phyloP scores from a whole-genome alignment of 345 rosid genomes.

The Hevea brasiliensis region DNA sequence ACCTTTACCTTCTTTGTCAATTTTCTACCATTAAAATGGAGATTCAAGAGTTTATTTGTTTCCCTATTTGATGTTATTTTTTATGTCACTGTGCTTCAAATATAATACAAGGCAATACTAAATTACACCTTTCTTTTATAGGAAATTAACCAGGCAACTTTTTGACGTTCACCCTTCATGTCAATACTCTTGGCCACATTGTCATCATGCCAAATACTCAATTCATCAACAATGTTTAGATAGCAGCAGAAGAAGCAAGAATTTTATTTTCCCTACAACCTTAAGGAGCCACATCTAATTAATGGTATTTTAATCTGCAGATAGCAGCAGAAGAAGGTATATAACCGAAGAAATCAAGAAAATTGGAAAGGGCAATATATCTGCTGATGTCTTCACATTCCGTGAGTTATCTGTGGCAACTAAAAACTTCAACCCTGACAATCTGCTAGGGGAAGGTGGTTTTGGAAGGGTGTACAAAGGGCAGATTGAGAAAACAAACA shows the following conservation, averaged over 20 bases:
- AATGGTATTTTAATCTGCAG: constrained; percentile 33
- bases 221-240: too few relatives aligned
- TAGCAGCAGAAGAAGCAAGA: neutral
- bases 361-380: constrained; percentile 66
- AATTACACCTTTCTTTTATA: neutral
- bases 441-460: constrained; percentile 90
- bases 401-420: constrained; percentile 67
- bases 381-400: constrained; percentile 58
- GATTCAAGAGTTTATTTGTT: neutral
- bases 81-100: neutral
- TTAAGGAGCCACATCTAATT: neutral
- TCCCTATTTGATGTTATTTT: neutral
- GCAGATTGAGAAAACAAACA: constrained; percentile 39
- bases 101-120: neutral
- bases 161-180: neutral
- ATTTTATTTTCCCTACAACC: neutral
- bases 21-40: neutral
- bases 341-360: constrained; percentile 60
- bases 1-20: neutral
- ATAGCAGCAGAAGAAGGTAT: constrained; percentile 68
- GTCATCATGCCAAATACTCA: too few relatives aligned
- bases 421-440: constrained; percentile 57
- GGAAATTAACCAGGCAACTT: neutral
- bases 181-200: neutral
- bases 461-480: constrained; percentile 95